phyloP scores from a whole-genome alignment of 2,329 filamentous ascomycete genomes.

The Pseudogymnoascus sp. region DNA sequence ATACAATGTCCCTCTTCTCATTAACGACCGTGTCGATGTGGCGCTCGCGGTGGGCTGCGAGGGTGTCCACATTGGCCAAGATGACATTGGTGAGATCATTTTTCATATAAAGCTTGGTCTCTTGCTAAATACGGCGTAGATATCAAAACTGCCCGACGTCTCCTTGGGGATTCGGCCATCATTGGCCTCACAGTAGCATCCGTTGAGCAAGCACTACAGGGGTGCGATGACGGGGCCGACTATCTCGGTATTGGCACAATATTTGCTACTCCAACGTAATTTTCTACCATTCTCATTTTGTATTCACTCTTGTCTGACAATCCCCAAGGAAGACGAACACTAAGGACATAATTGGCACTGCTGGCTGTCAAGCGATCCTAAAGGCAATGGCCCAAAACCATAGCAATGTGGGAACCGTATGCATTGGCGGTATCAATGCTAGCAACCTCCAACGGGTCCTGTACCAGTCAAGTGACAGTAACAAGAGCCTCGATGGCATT shows the following conservation, averaged over 20 bases:
- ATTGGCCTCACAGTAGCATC: constrained; percentile 84
- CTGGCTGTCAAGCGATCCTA: constrained; percentile 62
- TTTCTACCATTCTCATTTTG: constrained; percentile 23
- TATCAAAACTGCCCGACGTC: constrained; percentile 54
- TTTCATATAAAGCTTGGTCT: not conserved
- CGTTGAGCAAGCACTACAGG: constrained; percentile 61
- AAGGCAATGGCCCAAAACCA: constrained; percentile 40
- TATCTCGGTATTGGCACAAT: constrained; percentile 90
- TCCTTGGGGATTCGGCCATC: constrained; percentile 71
- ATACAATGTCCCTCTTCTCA: constrained; percentile 69
- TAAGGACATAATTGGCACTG: constrained; percentile 69
- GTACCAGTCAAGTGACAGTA: constrained; percentile 51
- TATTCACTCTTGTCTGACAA: constrained; percentile 1
- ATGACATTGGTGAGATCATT: constrained; percentile 64
- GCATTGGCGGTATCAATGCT: constrained; percentile 81
- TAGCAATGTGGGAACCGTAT: constrained; percentile 55
- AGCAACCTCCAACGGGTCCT: constrained; percentile 67
- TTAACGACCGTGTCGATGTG: constrained; percentile 90
- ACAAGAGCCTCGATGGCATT: constrained; percentile 66
- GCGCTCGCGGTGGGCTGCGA: constrained; percentile 79
- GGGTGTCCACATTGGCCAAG: constrained; percentile 90
- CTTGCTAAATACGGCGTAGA: constrained; percentile 34
- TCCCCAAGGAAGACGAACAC: constrained; percentile 69
- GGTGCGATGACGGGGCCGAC: constrained; percentile 69
- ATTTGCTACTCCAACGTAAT: constrained; percentile 72